Evolutionary conservation across 169 alveolate species (phyloP), one percentile per base, ranked within the genome.

Genomic region (Plasmodium cynomolgi): DNA sequence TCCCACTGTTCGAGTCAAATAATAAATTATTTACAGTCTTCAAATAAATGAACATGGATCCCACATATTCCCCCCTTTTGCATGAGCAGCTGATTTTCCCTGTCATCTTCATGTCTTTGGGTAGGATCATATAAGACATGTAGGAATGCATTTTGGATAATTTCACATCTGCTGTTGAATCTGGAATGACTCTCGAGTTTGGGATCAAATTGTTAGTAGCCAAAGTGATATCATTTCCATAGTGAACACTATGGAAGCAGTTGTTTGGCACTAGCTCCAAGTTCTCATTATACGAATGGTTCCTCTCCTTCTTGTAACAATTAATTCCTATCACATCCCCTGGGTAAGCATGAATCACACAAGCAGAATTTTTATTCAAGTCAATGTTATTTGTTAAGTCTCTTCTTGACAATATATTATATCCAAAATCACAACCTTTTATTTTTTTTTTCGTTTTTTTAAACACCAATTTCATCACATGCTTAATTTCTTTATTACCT

Each of bases 361-460:
- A 86, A 23, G 39, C 11, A 33, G 79, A 34, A 50, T 39, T 75
- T 84, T 33, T 82, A 84, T 84, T 73, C 37, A 84, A 26, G 2
- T 68, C n/a, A 44, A 37, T 44, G 71, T 50, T 71, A 54, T 54
- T 77, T 33, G 85, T 50, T 75, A 74, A 20, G 29, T 86, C 93
- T n/a, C 80, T 77, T 77, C 47, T 74, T 3, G 80, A 75, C n/a
- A 41, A 26, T 0, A 75, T 33, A 34, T 86, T 86, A 86, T 86
- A 74, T 20, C 93, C 93, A 75, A 86, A 86, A 75, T 86, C 93
- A 54, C 93, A 86, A 34, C 93, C 93, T 39, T 86, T 86, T n/a
- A 77, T 86, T 84, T 84, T 84, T 44, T 84, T 84, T 5, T 34
- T 34, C 37, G 84, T 84, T 72, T 84, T 84, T 73, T 74, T 84